Evolutionary conservation across 768 basidiomycete species (phyloP).

Genomic region (Hysterangium stoloniferum): DNA sequence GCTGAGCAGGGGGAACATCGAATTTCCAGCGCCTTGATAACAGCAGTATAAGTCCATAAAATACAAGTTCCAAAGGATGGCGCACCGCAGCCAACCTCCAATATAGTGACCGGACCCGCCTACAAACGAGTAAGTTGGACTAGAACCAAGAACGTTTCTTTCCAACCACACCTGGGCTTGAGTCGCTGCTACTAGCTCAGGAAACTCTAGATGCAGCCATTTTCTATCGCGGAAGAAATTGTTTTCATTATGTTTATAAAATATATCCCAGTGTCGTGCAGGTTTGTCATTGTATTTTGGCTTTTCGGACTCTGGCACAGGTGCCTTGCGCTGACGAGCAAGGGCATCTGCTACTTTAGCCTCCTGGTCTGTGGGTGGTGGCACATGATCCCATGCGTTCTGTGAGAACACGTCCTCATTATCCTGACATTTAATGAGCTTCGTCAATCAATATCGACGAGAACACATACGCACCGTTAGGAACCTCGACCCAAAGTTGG

Average conservation of each 20-base stretch:
- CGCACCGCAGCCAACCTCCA: constrained; percentile 87
- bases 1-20: constrained; percentile 82
- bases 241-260: constrained; percentile 76
- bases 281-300: constrained; percentile 66
- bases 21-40: constrained; percentile 84
- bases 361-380: constrained; percentile 72
- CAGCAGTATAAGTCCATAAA: too few species aligned
- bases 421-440: constrained; percentile 2
- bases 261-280: constrained; percentile 77
- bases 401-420: constrained; percentile 74
- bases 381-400: constrained; percentile 91
- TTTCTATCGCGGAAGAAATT: constrained; percentile 95
- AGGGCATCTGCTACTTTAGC: constrained; percentile 66
- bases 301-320: constrained; percentile 70
- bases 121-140: constrained; percentile 24
- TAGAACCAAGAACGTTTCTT: background rate
- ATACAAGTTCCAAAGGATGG: background rate
- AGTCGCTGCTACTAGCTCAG: constrained; percentile 69
- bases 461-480: constrained; percentile 5
- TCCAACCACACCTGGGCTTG: constrained; percentile 46
- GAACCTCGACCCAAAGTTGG: constrained; percentile 2
- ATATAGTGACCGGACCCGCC: constrained; percentile 72
- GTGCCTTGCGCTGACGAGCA: constrained; percentile 58
- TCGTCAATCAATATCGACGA: background rate
- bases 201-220: constrained; percentile 96